Conservation (phyloP, 106 monocot genomes). For the Dendrobium huoshanense region DNA sequence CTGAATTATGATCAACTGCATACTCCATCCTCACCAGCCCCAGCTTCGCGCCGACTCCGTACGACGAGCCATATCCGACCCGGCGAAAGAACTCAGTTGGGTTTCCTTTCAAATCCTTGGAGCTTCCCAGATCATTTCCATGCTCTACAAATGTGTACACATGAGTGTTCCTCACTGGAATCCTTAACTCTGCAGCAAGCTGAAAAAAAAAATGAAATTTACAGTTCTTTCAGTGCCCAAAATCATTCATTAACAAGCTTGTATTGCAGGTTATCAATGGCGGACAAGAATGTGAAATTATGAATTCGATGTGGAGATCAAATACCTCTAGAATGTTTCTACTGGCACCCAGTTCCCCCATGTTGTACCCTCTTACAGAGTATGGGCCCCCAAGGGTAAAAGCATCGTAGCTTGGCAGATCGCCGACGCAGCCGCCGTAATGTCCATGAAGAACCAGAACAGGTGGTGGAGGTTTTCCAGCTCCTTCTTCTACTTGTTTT, state of each 20-base stretch:
- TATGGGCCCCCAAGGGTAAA: conserved; percentile 98
- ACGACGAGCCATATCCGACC: conserved; percentile 79
- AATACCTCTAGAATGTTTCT: conserved; percentile 87
- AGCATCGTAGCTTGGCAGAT: conserved; percentile 92
- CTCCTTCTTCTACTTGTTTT: conserved; percentile 75
- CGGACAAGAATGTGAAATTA: too few species aligned
- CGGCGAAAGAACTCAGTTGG: conserved; percentile 92
- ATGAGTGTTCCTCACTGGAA: conserved; percentile 71
- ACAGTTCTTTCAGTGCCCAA: background rate
- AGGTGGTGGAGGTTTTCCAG: conserved; percentile 77
- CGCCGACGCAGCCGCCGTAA: conserved; percentile 96
- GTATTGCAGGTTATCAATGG: too few species aligned
- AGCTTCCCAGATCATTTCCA: conserved; percentile 91
- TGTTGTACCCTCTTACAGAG: conserved; percentile 92
- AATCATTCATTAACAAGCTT: background rate
- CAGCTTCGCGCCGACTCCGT: conserved; percentile 81
- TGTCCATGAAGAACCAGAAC: conserved; percentile 84
- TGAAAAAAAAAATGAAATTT: conserved; percentile 9
- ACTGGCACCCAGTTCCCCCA: conserved; percentile 91
- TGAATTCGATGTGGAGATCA: background rate
- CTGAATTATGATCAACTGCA: conserved; percentile 87
- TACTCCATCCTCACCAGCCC: conserved; percentile 90
- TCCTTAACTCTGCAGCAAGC: conserved; percentile 77
- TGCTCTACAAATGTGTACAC: conserved; percentile 83
- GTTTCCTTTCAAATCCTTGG: conserved; percentile 91